Evolutionary conservation across 129 eudicot genomes (phyloP).

Genomic region (Tagetes erecta): DNA sequence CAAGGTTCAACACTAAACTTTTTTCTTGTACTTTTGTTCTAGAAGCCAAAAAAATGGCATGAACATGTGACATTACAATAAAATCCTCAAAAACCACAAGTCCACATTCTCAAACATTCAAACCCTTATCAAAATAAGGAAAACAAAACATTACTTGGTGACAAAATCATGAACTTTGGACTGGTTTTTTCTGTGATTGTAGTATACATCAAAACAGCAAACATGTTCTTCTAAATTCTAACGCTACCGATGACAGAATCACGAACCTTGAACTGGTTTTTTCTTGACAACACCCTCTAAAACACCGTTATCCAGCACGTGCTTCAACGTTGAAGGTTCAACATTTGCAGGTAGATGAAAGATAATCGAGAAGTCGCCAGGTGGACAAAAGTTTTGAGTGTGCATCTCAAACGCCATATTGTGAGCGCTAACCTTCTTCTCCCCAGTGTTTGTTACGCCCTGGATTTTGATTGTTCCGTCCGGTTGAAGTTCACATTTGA

Average conservation of each 20-base stretch:
- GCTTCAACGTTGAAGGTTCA: conserved; percentile 42
- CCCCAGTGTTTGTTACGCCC: conserved; percentile 56
- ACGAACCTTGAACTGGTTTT: conserved; percentile 20
- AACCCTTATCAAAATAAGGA: neutral
- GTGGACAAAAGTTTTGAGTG: conserved; percentile 63
- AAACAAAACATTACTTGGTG: conserved; percentile 21
- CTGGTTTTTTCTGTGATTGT: conserved; percentile 5
- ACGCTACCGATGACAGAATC: conserved; percentile 1
- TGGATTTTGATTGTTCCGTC: conserved; percentile 49
- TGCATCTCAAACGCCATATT: conserved; percentile 66
- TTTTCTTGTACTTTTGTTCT: conserved; percentile 24
- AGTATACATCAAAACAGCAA: conserved; percentile 19
- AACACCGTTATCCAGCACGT: conserved; percentile 51
- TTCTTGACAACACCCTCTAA: conserved; percentile 69
- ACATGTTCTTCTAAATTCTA: conserved; percentile 21
- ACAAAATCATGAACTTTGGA: too few species aligned
- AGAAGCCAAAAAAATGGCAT: conserved; percentile 23
- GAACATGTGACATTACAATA: conserved; percentile 13
- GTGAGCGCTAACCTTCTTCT: conserved; percentile 45
- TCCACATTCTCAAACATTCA: conserved; percentile 17
- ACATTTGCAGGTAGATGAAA: conserved; percentile 56
- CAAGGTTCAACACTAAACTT: too few species aligned
- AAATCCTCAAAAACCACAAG: conserved; percentile 23
- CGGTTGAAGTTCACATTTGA: conserved; percentile 43
- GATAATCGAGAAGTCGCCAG: conserved; percentile 63